Percentiles rank a stretch among this genome's conserved stretches.
These are phyloP conservation scores for Starmerella powellii DNA, from an alignment of 805 yeast genomes.

Conservation along the genomic window DNA sequence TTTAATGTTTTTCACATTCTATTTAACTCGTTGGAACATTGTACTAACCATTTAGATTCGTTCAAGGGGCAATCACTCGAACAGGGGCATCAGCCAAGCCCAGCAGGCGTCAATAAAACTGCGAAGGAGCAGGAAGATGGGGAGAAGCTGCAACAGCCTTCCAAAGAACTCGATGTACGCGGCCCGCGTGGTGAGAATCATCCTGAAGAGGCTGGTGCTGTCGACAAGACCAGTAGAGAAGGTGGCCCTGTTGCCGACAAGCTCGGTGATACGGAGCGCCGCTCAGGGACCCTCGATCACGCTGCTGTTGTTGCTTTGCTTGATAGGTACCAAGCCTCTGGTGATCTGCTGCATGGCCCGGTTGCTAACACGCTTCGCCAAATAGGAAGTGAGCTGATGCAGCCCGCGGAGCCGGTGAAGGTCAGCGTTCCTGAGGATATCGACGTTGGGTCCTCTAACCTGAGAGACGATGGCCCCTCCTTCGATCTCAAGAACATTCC, in stretches of 20 bases:
- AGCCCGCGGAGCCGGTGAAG: constrained; percentile 8
- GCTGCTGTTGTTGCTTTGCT: constrained; percentile 3
- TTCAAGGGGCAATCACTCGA: constrained; percentile 1
- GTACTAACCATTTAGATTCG: constrained; percentile 12
- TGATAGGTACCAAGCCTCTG: background rate
- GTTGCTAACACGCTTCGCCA: constrained; percentile 12
- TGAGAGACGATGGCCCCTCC: constrained; percentile 18
- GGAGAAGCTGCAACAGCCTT: too few relatives aligned
- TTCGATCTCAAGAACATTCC: constrained; percentile 19
- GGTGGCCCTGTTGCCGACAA: too few relatives aligned
- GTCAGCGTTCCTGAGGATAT: background rate
- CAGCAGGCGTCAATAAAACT: too few relatives aligned
- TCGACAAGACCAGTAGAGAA: too few relatives aligned
- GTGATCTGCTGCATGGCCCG: constrained; percentile 1
- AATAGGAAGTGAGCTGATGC: constrained; percentile 12
- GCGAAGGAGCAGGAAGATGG: too few relatives aligned
- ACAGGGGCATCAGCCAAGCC: too few relatives aligned
- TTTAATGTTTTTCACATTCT: background rate
- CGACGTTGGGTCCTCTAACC: background rate
- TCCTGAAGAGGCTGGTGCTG: too few relatives aligned
- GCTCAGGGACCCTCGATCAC: background rate
- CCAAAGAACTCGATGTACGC: too few relatives aligned
- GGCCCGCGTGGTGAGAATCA: too few relatives aligned
- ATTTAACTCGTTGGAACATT: background rate
- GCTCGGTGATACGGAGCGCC: background rate